phyloP scores from a whole-genome alignment of 768 basidiomycete genomes.

The Botryobasidium botryosum region DNA sequence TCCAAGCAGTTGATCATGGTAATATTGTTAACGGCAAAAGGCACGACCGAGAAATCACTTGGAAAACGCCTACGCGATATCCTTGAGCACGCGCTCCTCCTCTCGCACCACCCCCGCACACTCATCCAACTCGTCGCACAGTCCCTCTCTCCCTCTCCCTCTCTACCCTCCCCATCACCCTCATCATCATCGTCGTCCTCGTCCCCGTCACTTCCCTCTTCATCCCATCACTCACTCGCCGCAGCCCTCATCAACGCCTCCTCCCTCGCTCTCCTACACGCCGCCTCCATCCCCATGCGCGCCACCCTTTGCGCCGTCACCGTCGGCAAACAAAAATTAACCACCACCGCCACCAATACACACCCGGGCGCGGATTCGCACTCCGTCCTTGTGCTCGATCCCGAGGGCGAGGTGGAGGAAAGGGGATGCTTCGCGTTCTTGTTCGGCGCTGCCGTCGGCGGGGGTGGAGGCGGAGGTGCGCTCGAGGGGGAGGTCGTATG shows the following conservation, averaged over 20 bases:
- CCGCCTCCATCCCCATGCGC: slow-evolving; percentile 54
- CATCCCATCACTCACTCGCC: slow-evolving; percentile 25
- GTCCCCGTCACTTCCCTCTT: neutral
- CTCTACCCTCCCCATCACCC: neutral
- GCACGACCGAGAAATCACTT: slow-evolving; percentile 47
- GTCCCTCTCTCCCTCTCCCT: slow-evolving; percentile 24
- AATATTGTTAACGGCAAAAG: slow-evolving; percentile 7
- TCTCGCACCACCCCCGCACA: slow-evolving; percentile 51
- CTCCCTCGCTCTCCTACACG: slow-evolving; percentile 48
- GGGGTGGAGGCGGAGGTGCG: neutral
- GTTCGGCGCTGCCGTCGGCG: slow-evolving; percentile 14
- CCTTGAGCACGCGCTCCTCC: slow-evolving; percentile 44
- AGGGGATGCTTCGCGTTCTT: slow-evolving; percentile 60
- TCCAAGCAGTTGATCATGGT: neutral
- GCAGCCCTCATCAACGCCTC: slow-evolving; percentile 58
- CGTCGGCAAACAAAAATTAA: slow-evolving; percentile 22
- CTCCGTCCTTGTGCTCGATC: slow-evolving; percentile 22
- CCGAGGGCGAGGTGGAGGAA: slow-evolving; percentile 37
- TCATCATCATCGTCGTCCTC: neutral
- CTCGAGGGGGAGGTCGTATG: slow-evolving; percentile 7
- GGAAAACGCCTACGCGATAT: slow-evolving; percentile 36
- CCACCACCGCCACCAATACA: neutral
- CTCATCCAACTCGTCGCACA: slow-evolving; percentile 68
- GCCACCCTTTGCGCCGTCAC: slow-evolving; percentile 59
- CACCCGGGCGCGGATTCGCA: slow-evolving; percentile 11